Base-by-base conservation (phyloP, 106 monocot species). In the Vanilla planifolia region DNA sequence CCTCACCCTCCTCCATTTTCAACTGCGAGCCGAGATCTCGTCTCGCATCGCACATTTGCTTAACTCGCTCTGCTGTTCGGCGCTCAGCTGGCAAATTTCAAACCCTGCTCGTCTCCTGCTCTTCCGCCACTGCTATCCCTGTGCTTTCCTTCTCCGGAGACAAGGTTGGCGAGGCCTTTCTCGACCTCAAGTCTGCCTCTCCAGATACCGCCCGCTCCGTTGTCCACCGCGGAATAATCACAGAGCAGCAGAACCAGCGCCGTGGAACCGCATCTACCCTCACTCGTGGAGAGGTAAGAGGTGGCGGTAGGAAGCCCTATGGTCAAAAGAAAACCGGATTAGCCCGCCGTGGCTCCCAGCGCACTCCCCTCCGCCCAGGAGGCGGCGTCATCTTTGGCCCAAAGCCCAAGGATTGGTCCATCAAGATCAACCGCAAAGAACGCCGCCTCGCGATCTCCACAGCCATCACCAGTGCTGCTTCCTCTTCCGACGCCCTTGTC, bases 351-450 rank as follows among this genome's bases (percentile, higher is more conserved):
- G 95, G 90, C 15, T 84, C 86, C 61, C 83, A 87, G 76, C 76
- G 95, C 13, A 90, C 90, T 48, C 90, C 90, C 6, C 90, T 96
- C 48, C 90, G 95, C 5, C 95, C 86, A 34, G 95, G 90, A 11
- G 95, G 95, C 3, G 95, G 95, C n/a, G 84, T 96, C 75, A 37
- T 90, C 58, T 90, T 90, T 63, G 95, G 86, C 32, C 95, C 90
- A 55, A 86, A 87, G 63, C 95, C 95, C 27, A 78, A 77, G 50
- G 95, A 96, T 69, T 96, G 95, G 95, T 71, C 71, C 84, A 72
- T 84, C 68, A 96, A 96, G 72, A 96, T 96, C 68, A 95, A 95
- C 76, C 85, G 95, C 75, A 95, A 90, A 86, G 95, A 95, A 86
- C 90, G 86, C 76, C 80, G 78, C 26, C 77, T 95, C 36, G 83